Base-by-base conservation (phyloP, 352 stramenopile genomes). In the Pythium inflatum region DNA sequence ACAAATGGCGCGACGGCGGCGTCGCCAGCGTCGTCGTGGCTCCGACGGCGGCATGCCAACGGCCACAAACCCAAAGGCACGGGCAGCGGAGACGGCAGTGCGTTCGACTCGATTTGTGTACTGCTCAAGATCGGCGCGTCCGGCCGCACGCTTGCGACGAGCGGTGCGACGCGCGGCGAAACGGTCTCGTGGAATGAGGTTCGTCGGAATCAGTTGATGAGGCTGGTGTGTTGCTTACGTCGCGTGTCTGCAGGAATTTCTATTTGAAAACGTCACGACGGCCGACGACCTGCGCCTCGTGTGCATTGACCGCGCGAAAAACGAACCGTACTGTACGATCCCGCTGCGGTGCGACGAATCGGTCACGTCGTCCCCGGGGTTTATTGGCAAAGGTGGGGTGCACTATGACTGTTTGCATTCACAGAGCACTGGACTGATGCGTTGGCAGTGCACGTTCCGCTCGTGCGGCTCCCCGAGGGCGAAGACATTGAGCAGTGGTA, bases 401-500 rank as follows among this genome's bases (percentile, higher is more conserved):
- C n/a, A n/a, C n/a, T n/a, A n/a, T n/a, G n/a, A 22, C 14, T n/a
- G 11, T 50, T 50, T 9, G 36, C 16, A 43, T 43, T 9, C 9
- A 16, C 9, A 16, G 36, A 16, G 36, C 9, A 43, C 16, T 43
- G 36, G 36, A 43, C 16, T 16, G 16, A 16, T 9, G 9, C 36
- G 36, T 43, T 43, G 36, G 16, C 36, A 90, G 83, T 91, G 3
- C 72, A 70, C 20, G 79, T 95, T 20, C 87, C 87, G 13, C 73
- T 95, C 11, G 66, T 76, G 5, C 79, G 87, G 0, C 77, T 96
- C 1, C 81, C 83, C 14, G 80, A 92, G 70, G 78, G 77, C n/a
- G 84, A 96, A 62, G 86, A 90, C 49, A 79, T 96, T 33, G 87
- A 94, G 69, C 88, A 94, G 34, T 96, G 87, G 88, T 96, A 94